phyloP scores from a whole-genome alignment of 73 alveolate genomes.

The Paraurostyla sp. region DNA sequence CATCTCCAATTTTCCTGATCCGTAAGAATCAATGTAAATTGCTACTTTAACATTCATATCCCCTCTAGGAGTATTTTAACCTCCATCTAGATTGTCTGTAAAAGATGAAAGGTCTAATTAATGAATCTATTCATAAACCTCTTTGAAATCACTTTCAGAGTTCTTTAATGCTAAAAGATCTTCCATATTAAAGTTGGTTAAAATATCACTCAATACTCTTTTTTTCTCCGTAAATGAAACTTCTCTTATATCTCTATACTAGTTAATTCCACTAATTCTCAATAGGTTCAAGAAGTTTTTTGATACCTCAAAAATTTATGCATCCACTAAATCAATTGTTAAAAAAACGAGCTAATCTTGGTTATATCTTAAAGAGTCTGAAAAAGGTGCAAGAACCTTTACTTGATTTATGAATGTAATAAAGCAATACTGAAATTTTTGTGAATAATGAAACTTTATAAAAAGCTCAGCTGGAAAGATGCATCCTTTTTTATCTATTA shows the following conservation, averaged over 20 bases:
- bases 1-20: background rate
- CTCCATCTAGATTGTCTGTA: background rate
- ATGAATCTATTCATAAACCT: background rate
- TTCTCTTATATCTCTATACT: constrained; percentile 8
- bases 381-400: background rate
- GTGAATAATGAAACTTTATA: constrained; percentile 39
- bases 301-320: constrained; percentile 17
- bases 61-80: background rate
- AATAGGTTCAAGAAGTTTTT: background rate
- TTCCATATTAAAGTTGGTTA: background rate
- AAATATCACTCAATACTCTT: background rate
- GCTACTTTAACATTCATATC: constrained; percentile 2
- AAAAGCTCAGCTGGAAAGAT: constrained; percentile 23
- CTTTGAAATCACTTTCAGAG: background rate
- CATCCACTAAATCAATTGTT: constrained; percentile 27
- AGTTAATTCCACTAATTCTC: background rate
- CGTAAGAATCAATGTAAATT: constrained; percentile 4
- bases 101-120: background rate
- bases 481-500: background rate
- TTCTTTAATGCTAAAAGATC: background rate
- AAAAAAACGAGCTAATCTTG: background rate
- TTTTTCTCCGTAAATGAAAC: background rate
- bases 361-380: constrained; percentile 14
- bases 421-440: constrained; percentile 23
- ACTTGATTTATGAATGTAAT: background rate